Conservation (phyloP, 371 early-diverging fungal genomes). For the Apophysomyces trapeziformis region DNA sequence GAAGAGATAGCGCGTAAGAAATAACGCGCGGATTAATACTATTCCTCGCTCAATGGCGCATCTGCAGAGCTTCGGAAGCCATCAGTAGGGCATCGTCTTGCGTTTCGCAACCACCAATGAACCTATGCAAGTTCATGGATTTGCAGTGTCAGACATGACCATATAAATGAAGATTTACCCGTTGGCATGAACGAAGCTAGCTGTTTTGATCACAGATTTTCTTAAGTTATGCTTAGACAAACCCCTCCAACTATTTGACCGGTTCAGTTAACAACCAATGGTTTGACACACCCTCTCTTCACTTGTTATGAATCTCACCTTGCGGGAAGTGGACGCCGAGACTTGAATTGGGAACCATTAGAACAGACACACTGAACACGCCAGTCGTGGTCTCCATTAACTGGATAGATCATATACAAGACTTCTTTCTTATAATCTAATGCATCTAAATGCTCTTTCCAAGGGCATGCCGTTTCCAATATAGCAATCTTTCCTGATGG, state of each 20-base stretch:
- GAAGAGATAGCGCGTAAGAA: background rate
- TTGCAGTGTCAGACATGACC: too few relatives aligned
- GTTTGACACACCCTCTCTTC: background rate
- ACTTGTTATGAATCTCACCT: background rate
- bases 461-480: constrained; percentile 11
- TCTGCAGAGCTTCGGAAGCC: background rate
- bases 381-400: background rate
- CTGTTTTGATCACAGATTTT: background rate
- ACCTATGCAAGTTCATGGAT: background rate
- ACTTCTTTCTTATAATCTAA: constrained; percentile 2
- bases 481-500: constrained; percentile 7
- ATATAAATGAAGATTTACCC: background rate
- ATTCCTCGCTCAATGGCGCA: background rate
- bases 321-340: background rate
- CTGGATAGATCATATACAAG: background rate
- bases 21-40: background rate
- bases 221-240: background rate
- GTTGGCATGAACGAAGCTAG: background rate
- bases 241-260: background rate
- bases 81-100: background rate
- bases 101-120: background rate
- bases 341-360: background rate
- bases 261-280: background rate
- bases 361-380: background rate
- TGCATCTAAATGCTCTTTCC: constrained; percentile 5